phyloP scores from a whole-genome alignment of 179 eudicot species.

The Corrigiola litoralis region DNA sequence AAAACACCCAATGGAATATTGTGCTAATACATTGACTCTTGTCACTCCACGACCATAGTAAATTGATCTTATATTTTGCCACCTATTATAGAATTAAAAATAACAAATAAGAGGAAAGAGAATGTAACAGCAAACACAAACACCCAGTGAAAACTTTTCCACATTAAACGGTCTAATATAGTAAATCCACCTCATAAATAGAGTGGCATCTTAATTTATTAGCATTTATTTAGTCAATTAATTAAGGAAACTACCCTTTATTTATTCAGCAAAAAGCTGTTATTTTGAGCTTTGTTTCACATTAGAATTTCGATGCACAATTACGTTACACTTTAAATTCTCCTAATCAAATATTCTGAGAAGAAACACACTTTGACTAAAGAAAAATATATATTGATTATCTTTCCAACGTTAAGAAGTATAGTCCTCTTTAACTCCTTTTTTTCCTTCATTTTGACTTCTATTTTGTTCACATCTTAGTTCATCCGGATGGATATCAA shows the following conservation, averaged over 20 bases:
- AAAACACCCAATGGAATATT: no score
- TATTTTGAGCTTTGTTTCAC: background rate
- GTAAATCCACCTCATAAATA: slow-evolving; percentile 15
- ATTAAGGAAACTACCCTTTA: background rate
- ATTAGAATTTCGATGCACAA: background rate
- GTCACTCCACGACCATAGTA: no score
- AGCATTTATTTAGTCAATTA: background rate
- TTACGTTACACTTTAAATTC: background rate
- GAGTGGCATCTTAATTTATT: slow-evolving; percentile 1
- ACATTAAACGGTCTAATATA: background rate
- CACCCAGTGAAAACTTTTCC: no score
- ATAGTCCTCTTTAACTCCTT: background rate
- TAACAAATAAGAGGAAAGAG: no score
- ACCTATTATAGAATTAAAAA: no score
- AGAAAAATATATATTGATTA: background rate
- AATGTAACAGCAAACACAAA: no score
- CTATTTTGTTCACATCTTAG: background rate
- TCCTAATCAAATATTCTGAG: background rate
- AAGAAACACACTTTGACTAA: background rate
- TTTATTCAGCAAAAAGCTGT: background rate
- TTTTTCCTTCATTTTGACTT: background rate
- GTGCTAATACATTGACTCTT: no score
- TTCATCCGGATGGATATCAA: slow-evolving; percentile 9
- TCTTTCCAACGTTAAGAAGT: background rate
- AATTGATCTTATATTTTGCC: no score